These are phyloP conservation scores for Friedmanniomyces simplex DNA, from an alignment of 495 filamentous ascomycete species.

Conservation along the genomic window DNA sequence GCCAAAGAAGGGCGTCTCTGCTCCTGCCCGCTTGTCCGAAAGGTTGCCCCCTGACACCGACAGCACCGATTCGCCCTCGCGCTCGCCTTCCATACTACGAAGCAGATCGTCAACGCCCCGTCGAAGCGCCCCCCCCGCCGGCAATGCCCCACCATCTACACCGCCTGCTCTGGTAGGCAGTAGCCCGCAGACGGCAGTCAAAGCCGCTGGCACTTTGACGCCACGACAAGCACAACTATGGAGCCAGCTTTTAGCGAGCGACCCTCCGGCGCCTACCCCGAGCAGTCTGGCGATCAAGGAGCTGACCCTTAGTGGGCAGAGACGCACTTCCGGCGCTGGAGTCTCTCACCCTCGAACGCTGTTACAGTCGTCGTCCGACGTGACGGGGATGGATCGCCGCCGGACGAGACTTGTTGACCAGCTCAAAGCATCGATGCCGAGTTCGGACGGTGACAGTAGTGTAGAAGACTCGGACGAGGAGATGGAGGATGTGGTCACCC, in stretches of 20 bases:
- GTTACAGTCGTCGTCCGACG: slow-evolving; percentile 24
- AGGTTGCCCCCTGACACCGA: slow-evolving; percentile 22
- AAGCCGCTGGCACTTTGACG: slow-evolving; percentile 17
- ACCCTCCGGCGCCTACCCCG: slow-evolving; percentile 15
- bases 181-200: not conserved
- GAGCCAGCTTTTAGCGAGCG: slow-evolving; percentile 24
- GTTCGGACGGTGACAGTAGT: slow-evolving; percentile 4
- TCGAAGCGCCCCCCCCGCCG: slow-evolving; percentile 18
- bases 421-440: slow-evolving; percentile 19
- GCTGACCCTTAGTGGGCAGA: slow-evolving; percentile 20
- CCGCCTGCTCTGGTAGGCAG: not conserved
- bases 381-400: slow-evolving; percentile 14
- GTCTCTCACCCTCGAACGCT: slow-evolving; percentile 3
- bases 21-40: slow-evolving; percentile 24
- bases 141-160: slow-evolving; percentile 6
- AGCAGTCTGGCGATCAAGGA: slow-evolving; percentile 23
- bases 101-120: slow-evolving; percentile 10
- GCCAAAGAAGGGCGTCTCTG: slow-evolving; percentile 22
- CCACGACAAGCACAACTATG: slow-evolving; percentile 27
- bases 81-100: slow-evolving; percentile 16
- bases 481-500: not conserved
- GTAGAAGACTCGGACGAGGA: not conserved
- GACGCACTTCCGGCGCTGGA: not conserved
- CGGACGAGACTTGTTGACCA: slow-evolving; percentile 26
- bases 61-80: slow-evolving; percentile 4